Evolutionary conservation across 345 rosid genomes (phyloP), one percentile per base, ranked within the genome.

Genomic region (Dipteronia sinensis): DNA sequence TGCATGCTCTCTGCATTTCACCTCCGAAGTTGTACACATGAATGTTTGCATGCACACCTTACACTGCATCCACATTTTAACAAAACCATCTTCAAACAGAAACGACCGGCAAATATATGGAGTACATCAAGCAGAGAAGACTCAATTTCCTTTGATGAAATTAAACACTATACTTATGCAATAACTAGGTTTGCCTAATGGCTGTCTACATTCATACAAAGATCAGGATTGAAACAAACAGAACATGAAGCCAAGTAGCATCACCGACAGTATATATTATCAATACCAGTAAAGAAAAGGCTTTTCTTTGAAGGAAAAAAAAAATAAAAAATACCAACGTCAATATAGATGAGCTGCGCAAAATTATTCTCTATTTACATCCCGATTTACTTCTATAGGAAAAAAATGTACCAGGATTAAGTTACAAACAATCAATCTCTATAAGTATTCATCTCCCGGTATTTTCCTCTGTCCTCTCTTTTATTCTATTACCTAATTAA

Each of bases 21-120:
- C 92, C 84, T 89, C 92, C 3, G 91, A 82, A 13, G 92, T 90
- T 31, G 94, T 88, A 77, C 92, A 87, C 38, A 87, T 89, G 80
- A 90, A 88, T 23, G 92, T 87, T 80, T 90, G 94, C 89, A 90
- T 90, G 80, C 92, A 90, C 72, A 86, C 85, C 82, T 88, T 87
- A 85, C 92, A 90, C 89, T 90, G 89, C 84, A 83, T 38, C 61
- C 38, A 10, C 72, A 78, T 25, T 42, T n/a, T 29, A 69, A 2
- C 20, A 49, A 49, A 49, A 2, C 56, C 16, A 42, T 34, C 11
- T 34, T 34, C 46, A 46, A 34, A 72, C 27, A 27, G 27, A 27
- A 27, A 27, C 13, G 38, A 34, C 27, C 63, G 63, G 42, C 59
- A 53, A 22, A 44, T 13, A 71, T 25, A 9, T 10, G 22, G 8